Percentiles rank a stretch among this genome's conserved stretches.
These are phyloP conservation scores for Aspergillus texensis DNA, from an alignment of 2,329 filamentous ascomycete species.

Conservation along the genomic window DNA sequence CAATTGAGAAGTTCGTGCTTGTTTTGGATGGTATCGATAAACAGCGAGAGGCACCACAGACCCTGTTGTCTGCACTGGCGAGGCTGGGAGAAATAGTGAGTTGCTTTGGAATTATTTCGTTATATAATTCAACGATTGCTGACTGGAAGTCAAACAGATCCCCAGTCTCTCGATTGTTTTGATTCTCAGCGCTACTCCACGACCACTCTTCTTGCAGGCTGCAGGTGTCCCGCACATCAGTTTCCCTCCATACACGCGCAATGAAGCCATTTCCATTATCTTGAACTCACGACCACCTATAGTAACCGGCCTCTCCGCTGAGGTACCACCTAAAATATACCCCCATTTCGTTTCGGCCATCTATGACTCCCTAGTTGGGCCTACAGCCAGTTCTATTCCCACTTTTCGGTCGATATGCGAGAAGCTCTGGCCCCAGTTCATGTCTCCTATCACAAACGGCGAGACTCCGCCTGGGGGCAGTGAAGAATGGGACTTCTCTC, in stretches of 20 bases:
- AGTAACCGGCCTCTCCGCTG: constrained; percentile 33
- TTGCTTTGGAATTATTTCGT: constrained; percentile 13
- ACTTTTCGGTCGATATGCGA: constrained; percentile 70
- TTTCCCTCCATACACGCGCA: constrained; percentile 82
- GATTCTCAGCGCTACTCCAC: constrained; percentile 69
- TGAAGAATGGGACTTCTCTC: constrained; percentile 77
- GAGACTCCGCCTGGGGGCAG: constrained; percentile 48
- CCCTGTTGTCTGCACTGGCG: constrained; percentile 77
- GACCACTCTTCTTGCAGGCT: constrained; percentile 69
- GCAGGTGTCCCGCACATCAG: constrained; percentile 74
- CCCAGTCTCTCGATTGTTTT: constrained; percentile 76
- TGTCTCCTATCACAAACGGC: constrained; percentile 73
- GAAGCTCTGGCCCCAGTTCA: constrained; percentile 83
- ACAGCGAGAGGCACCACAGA: constrained; percentile 77
- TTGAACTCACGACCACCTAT: constrained; percentile 54
- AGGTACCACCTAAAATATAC: constrained; percentile 41
- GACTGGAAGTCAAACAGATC: constrained; percentile 59
- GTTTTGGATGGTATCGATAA: constrained; percentile 87
- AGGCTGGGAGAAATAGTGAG: constrained; percentile 78
- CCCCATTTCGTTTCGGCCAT: constrained; percentile 78
- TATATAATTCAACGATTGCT: not conserved
- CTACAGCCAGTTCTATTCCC: constrained; percentile 77
- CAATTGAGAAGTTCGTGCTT: constrained; percentile 67
- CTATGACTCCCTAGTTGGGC: constrained; percentile 82
- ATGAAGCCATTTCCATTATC: constrained; percentile 77